Evolutionary conservation across 2,329 filamentous ascomycete genomes (phyloP).

Genomic region (Fusarium sacchari): DNA sequence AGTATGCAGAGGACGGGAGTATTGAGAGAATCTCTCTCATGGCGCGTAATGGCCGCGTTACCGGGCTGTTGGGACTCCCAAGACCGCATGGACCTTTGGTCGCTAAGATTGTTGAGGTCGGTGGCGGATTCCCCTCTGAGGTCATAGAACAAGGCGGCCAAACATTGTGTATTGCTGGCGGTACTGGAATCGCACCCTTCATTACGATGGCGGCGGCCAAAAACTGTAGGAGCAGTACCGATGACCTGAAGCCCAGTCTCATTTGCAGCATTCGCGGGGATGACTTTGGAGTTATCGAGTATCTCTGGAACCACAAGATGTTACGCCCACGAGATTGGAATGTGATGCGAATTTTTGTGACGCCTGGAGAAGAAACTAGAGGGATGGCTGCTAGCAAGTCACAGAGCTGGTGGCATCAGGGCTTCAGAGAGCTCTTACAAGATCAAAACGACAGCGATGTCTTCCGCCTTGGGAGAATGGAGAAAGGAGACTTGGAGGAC

Average conservation of each 20-base stretch:
- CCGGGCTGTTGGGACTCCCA: slow-evolving; percentile 8
- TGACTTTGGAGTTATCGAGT: not conserved
- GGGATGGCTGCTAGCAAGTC: not conserved
- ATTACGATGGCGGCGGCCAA: not conserved
- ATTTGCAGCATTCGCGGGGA: slow-evolving; percentile 1
- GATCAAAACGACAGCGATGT: not conserved
- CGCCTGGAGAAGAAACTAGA: not conserved
- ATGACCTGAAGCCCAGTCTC: not conserved
- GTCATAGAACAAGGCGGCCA: accelerated
- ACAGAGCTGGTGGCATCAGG: not conserved
- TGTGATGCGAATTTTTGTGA: not conserved
- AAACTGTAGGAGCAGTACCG: not conserved
- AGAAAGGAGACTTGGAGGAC: not conserved
- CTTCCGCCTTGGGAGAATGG: not conserved
- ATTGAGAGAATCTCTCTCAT: not conserved
- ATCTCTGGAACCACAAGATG: not conserved
- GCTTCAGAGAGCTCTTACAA: not conserved
- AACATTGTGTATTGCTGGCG: not conserved
- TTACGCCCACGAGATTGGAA: not conserved
- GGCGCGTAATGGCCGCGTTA: slow-evolving; percentile 10
- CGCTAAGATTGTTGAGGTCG: not conserved
- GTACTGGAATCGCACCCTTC: not conserved
- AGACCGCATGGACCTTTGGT: not conserved
- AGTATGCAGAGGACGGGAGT: not conserved
- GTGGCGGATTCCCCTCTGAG: not conserved